Conservation (phyloP, 208 protist species). For the Leishmania lainsoni region DNA sequence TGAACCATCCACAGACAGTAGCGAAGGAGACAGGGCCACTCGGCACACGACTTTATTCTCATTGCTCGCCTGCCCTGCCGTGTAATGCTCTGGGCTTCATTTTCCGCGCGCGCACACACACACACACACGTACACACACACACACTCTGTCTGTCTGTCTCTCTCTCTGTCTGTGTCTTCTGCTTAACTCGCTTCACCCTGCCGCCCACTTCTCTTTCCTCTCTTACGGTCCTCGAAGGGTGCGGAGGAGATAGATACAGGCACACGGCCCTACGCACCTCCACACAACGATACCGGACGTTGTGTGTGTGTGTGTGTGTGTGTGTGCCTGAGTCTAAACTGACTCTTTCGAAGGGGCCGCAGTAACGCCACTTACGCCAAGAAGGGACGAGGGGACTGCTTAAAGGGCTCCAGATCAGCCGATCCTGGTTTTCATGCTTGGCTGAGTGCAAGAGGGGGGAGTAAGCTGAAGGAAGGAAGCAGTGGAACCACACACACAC, state of each 20-base stretch:
- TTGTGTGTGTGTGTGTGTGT: constrained; percentile 14
- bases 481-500: not conserved
- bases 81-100: not conserved
- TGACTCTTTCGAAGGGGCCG: not conserved
- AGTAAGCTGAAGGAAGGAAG: not conserved
- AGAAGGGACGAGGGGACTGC: not conserved
- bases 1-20: not conserved
- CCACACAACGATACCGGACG: not conserved
- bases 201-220: not conserved
- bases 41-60: not conserved
- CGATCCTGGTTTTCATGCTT: not conserved
- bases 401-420: not conserved
- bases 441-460: not conserved
- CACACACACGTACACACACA: not conserved
- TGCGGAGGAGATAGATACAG: not conserved
- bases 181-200: not conserved
- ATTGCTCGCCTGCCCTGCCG: not conserved
- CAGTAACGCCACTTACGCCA: not conserved
- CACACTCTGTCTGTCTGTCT: not conserved
- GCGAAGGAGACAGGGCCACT: not conserved
- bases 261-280: constrained; percentile 9
- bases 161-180: not conserved
- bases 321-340: not conserved
- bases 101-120: not conserved
- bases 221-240: not conserved